A percentile compares a stretch with the other conserved stretches of the same genome.
Conservation (phyloP, 2,329 filamentous ascomycete species). For the Penicillium sp. region DNA sequence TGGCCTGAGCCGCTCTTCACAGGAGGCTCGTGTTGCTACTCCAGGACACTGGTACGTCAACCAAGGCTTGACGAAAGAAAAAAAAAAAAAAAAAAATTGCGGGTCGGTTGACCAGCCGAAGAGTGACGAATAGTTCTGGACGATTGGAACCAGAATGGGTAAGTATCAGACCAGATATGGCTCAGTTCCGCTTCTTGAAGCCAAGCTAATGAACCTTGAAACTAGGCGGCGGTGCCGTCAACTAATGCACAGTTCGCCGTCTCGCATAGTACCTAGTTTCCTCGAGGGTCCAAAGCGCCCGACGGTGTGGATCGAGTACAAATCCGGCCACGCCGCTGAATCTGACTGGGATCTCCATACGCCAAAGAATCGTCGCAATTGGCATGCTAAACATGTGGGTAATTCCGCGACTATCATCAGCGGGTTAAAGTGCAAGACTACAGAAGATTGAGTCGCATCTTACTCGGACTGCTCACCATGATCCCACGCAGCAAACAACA, state of each 20-base stretch:
- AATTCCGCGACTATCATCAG: conserved; percentile 1
- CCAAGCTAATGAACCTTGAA: conserved; percentile 21
- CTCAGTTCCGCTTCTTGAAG: conserved; percentile 16
- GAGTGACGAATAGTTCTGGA: conserved; percentile 12
- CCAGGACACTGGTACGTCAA: conserved; percentile 10
- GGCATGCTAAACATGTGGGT: not conserved
- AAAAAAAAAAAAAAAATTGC: conserved; percentile 15
- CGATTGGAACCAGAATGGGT: conserved; percentile 10
- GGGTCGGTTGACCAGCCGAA: conserved; percentile 21
- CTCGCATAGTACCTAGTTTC: conserved; percentile 21
- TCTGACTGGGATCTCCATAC: conserved; percentile 5
- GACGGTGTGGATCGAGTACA: conserved; percentile 21
- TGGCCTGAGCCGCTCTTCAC: not conserved
- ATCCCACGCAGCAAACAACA: not conserved
- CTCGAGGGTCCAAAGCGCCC: conserved; percentile 22
- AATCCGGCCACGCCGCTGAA: conserved; percentile 11
- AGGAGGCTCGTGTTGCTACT: conserved; percentile 2
- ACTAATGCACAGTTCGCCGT: conserved; percentile 18
- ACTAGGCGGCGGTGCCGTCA: conserved; percentile 16
- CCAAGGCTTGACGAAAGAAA: conserved; percentile 7
- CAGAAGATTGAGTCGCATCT: conserved; percentile 5
- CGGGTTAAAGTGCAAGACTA: conserved; percentile 15
- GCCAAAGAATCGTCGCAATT: conserved; percentile 4
- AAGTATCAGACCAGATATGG: conserved; percentile 19
- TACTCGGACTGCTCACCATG: not conserved